Percentiles rank a stretch among this genome's conserved stretches.
These are phyloP conservation scores for Dactylis glomerata DNA, from an alignment of 176 grass and related monocot species.

Conservation along the genomic window DNA sequence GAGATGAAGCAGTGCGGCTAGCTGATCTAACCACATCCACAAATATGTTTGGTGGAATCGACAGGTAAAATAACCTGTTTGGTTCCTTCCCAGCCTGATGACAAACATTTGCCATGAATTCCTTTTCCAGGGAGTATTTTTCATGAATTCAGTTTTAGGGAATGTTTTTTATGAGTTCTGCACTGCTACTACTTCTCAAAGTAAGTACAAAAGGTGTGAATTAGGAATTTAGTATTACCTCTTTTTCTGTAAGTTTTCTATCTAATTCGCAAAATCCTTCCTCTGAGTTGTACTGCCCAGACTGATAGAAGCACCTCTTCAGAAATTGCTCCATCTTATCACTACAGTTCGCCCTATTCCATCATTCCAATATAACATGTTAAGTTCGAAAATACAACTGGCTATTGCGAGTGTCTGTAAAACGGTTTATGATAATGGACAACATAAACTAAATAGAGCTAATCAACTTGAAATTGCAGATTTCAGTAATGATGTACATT, in stretches of 20 bases:
- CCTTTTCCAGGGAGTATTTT: not conserved
- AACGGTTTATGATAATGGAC: not conserved
- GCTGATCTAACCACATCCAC: slow-evolving; percentile 86
- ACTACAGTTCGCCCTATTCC: slow-evolving; percentile 70
- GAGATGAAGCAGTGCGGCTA: slow-evolving; percentile 53
- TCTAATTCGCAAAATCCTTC: slow-evolving; percentile 76
- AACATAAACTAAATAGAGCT: not conserved
- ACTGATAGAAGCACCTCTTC: slow-evolving; percentile 84
- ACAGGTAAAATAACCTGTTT: slow-evolving; percentile 89
- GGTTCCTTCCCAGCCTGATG: slow-evolving; percentile 59
- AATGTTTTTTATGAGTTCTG: not conserved
- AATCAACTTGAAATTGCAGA: not conserved
- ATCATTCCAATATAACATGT: not conserved
- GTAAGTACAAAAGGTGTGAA: not conserved
- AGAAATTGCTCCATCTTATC: slow-evolving; percentile 92
- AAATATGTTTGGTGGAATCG: slow-evolving; percentile 92
- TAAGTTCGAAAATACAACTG: not conserved
- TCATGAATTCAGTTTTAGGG: not conserved
- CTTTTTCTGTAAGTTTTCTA: slow-evolving; percentile 76
- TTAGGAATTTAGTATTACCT: slow-evolving; percentile 38
- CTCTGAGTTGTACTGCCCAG: slow-evolving; percentile 77
- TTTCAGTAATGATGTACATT: not conserved
- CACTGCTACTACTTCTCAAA: not conserved
- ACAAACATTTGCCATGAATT: not conserved
- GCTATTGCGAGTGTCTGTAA: not conserved